Conservation (phyloP, 257 asterid species). For the Petrea volubilis region DNA sequence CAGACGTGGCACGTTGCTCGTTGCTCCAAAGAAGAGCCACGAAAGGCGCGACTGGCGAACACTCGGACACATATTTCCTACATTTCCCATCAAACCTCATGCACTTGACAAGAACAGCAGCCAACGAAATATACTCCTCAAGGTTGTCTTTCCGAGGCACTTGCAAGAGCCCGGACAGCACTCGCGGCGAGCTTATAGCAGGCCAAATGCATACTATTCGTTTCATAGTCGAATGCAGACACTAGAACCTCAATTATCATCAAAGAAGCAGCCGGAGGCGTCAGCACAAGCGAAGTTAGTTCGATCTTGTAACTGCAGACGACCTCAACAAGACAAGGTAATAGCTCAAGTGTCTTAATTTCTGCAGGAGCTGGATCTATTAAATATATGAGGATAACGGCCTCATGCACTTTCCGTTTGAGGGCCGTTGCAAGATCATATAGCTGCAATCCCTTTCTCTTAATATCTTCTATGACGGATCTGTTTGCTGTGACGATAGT, state of each 20-base stretch:
- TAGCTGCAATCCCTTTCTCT: conserved; percentile 71
- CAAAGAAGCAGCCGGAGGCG: conserved; percentile 86
- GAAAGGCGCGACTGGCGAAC: conserved; percentile 48
- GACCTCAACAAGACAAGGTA: conserved; percentile 80
- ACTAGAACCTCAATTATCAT: conserved; percentile 80
- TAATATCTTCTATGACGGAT: conserved; percentile 64
- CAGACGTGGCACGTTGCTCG: conserved; percentile 54
- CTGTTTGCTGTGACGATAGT: conserved; percentile 60
- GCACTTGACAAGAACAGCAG: conserved; percentile 71
- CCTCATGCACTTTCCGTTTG: conserved; percentile 76
- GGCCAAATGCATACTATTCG: conserved; percentile 68
- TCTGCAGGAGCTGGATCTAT: conserved; percentile 82
- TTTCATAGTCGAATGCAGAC: conserved; percentile 66
- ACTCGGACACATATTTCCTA: conserved; percentile 56
- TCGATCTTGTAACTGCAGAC: conserved; percentile 61
- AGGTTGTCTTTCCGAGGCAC: conserved; percentile 62
- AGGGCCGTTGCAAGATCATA: conserved; percentile 82
- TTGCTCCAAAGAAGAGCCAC: conserved; percentile 72
- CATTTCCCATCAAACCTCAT: conserved; percentile 77
- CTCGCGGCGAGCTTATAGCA: conserved; percentile 70
- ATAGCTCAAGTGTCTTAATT: conserved; percentile 68
- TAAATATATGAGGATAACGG: conserved; percentile 70
- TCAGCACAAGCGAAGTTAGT: conserved; percentile 38
- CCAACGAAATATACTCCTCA: conserved; percentile 73
- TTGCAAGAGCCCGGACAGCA: conserved; percentile 67